A percentile compares a stretch with the other conserved stretches of the same genome.
Conservation (phyloP, 441 rosid species). For the Croton laevigatus region DNA sequence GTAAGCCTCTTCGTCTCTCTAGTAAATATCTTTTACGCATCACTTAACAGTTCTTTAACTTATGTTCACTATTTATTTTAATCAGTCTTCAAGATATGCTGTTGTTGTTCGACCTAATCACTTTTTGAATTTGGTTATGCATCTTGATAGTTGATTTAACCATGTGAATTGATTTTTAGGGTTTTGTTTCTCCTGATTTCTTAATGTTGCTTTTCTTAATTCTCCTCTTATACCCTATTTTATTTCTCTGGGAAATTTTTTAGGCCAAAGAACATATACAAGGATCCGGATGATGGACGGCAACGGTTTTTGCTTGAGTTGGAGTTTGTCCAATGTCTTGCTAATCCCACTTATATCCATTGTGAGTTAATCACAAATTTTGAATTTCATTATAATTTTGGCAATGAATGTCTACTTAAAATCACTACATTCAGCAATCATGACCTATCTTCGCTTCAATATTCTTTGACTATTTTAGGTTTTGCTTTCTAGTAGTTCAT, state of each 20-base stretch:
- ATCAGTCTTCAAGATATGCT: background rate
- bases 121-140: background rate
- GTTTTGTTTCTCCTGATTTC: background rate
- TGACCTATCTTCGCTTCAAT: background rate
- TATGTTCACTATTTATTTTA: background rate
- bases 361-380: constrained; percentile 39
- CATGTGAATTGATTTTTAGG: background rate
- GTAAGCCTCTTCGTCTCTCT: constrained; percentile 28
- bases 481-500: background rate
- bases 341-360: constrained; percentile 96
- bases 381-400: background rate
- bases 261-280: constrained; percentile 68
- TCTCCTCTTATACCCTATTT: background rate
- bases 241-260: constrained; percentile 1
- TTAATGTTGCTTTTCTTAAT: background rate
- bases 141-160: background rate
- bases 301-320: constrained; percentile 86
- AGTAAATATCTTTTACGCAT: background rate
- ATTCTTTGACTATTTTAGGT: background rate
- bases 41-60: background rate
- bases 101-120: background rate
- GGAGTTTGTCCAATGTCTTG: constrained; percentile 94
- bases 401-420: background rate
- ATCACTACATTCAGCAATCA: background rate
- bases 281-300: constrained; percentile 91